phyloP scores from a whole-genome alignment of 148 eudicot genomes.

The Spergularia bocconei region DNA sequence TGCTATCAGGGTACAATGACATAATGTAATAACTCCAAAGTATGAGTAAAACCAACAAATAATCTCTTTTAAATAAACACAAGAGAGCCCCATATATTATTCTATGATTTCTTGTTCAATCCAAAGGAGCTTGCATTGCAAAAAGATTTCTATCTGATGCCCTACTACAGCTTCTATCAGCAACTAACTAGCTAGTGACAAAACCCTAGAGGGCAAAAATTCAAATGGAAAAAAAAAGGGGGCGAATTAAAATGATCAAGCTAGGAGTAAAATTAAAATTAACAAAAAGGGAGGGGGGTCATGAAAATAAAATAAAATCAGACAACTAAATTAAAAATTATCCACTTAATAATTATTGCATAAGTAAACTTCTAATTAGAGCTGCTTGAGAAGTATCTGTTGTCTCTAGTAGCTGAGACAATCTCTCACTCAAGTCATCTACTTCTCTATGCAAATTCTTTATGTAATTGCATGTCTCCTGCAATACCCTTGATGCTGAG shows the following conservation, averaged over 20 bases:
- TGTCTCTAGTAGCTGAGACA: conserved; percentile 36
- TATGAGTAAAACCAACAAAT: neutral
- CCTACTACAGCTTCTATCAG: conserved; percentile 27
- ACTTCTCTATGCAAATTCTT: conserved; percentile 42
- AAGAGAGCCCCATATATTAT: conserved; percentile 14
- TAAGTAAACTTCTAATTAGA: conserved; percentile 31
- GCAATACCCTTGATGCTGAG: conserved; percentile 43
- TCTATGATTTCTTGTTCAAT: conserved; percentile 1
- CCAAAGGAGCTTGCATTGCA: conserved; percentile 8
- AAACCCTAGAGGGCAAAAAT: conserved; percentile 20
- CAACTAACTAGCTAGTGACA: conserved; percentile 25
- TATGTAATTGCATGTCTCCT: conserved; percentile 43
- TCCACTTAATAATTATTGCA: conserved; percentile 17
- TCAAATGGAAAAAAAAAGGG: neutral
- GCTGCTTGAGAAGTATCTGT: conserved; percentile 37
- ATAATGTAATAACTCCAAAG: too few species aligned
- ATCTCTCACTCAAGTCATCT: conserved; percentile 39
- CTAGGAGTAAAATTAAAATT: neutral
- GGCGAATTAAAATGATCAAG: neutral
- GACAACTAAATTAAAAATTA: too few species aligned
- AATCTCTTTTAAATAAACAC: conserved; percentile 5
- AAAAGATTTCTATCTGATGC: conserved; percentile 18
- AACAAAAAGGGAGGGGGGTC: too few species aligned
- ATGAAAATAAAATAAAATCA: neutral
- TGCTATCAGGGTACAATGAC: too few species aligned